These are phyloP conservation scores for Salvia miltiorrhiza DNA, from an alignment of 257 asterid genomes.

Conservation along the genomic window DNA sequence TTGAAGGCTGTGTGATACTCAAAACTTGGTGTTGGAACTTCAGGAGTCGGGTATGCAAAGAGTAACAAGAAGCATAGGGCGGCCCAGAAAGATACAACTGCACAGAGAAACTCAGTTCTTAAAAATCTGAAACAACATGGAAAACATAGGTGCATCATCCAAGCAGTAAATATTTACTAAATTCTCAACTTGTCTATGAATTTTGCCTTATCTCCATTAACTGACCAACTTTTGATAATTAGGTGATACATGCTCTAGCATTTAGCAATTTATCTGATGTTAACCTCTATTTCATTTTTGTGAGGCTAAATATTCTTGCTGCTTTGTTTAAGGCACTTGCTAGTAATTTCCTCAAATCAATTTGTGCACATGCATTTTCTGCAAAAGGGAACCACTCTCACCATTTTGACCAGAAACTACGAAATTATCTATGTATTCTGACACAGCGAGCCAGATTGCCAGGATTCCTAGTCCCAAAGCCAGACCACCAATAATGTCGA, in stretches of 20 bases:
- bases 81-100: constrained; percentile 90
- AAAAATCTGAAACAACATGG: constrained; percentile 5
- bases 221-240: neutral
- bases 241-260: neutral
- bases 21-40: constrained; percentile 84
- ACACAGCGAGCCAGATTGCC: constrained; percentile 68
- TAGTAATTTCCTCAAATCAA: neutral
- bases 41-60: constrained; percentile 98
- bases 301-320: neutral
- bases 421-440: constrained; percentile 58
- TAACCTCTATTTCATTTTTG: neutral
- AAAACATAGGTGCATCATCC: neutral
- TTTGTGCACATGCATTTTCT: neutral
- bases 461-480: constrained; percentile 67
- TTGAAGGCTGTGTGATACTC: constrained; percentile 89
- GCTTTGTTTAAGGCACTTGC: neutral
- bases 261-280: neutral
- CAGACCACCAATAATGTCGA: constrained; percentile 77
- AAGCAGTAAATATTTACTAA: neutral
- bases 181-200: neutral
- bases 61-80: constrained; percentile 78
- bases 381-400: constrained; percentile 21
- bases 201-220: neutral
- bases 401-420: constrained; percentile 81
- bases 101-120: constrained; percentile 23